Evolutionary conservation across 176 grass and related monocot species (phyloP), one percentile per base, ranked within the genome.

Genomic region (Juncus inflexus): DNA sequence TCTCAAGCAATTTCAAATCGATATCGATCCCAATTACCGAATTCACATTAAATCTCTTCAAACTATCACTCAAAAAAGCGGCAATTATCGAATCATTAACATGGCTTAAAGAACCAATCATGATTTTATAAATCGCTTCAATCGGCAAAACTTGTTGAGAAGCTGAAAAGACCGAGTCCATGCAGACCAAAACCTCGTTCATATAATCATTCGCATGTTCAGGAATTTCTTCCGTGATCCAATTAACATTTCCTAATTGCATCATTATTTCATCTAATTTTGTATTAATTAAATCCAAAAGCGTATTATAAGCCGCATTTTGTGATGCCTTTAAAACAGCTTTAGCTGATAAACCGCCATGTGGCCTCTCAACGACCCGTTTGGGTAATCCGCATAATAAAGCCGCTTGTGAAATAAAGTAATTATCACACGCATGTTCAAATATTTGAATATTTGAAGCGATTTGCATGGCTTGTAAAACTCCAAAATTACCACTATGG

Each of bases 21-120:
- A 81, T 91, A 65, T 97, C 88, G 0, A 97, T 66, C 15, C 94
- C 85, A 36, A 66, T 42, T 7, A 97, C 80, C 8, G 88, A 77
- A 86, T 83, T 89, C n/a, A 79, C 49, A 40, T 81, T 97, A 72
- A 97, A 97, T 56, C 92, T 84, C 55, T 91, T 97, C 64, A 97
- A 76, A 36, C 74, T 84, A 4, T 97, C 87, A 12, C 67, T 89
- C 5, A 89, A 78, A 78, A 97, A 87, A 13, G 94, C 84, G 4
- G 80, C 56, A 74, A 97, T 86, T 64, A 97, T 78, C 39, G 74
- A 86, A 72, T 91, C 85, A 2, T 82, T 86, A 60, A 97, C 85
- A 61, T 97, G 88, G 52, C 71, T 35, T 40, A 97, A 54, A 74
- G 88, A 85, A 77, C 83, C 85, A 58, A 82, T 80, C 70, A 80